Base-by-base conservation (phyloP, 176 grass and related monocot species). In the Aegilops umbellulata region DNA sequence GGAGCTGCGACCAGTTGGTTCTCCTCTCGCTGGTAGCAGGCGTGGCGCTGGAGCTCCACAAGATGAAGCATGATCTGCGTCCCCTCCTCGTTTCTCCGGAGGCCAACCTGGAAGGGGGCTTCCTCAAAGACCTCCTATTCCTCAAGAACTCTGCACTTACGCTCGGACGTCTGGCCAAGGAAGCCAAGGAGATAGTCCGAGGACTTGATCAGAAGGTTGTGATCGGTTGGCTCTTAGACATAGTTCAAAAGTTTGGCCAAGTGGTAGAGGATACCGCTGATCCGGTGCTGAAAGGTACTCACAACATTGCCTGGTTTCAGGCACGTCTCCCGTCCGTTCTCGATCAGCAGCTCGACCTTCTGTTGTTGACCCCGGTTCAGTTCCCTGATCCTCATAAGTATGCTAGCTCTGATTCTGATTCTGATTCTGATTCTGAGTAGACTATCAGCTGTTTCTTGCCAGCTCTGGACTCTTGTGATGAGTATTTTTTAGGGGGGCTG, bases 401-500 rank as follows among this genome's bases (percentile, higher is more conserved):
- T 32, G 32, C 32, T 4, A 32, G 32, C 32, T 32, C 32, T 32
- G 32, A 32, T 32, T 32, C 32, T 32, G 34, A 35, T 35, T n/a
- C n/a, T n/a, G n/a, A n/a, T n/a, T n/a, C 32, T 32, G 34, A 35
- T 35, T 35, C 34, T 35, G 34, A 35, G 34, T 77, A 77, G 34
- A 35, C 34, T 35, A 35, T 35, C 34, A 35, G 34, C 34, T 35
- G 6, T 35, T 35, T 35, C 34, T 35, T 35, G 34, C 34, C 34
- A 35, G 34, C 34, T 35, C 34, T 4, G 6, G 41, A 75, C 39
- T 10, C 7, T 75, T 75, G 42, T 75, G 74, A 60, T 60, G 74
- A 77, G 49, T 77, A 35, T 77, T 77, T 13, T 77, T 75, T 75
- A 47, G 12, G 71, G 71, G 11, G n/a, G n/a, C n/a, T n/a, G n/a